These are phyloP conservation scores for Neurospora sp. DNA, from an alignment of 495 filamentous ascomycete species.

Conservation along the genomic window DNA sequence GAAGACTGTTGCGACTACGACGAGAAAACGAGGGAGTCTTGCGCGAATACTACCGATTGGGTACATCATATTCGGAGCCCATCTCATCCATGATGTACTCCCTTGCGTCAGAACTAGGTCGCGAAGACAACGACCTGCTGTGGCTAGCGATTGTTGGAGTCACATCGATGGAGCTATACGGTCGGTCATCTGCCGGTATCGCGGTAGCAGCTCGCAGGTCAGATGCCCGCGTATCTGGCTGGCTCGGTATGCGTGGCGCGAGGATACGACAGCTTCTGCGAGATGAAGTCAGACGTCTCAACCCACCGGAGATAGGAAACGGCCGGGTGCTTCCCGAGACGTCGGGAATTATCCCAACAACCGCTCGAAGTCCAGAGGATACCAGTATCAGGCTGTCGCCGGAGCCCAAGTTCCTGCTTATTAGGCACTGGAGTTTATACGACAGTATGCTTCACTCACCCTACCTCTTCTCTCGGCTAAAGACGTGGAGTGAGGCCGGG, in stretches of 20 bases:
- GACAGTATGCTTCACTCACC: constrained; percentile 98
- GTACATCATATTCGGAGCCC: constrained; percentile 87
- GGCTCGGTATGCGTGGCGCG: constrained; percentile 74
- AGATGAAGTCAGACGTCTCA: constrained; percentile 90
- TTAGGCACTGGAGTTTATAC: constrained; percentile 94
- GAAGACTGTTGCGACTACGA: constrained; percentile 61
- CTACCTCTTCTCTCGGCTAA: constrained; percentile 83
- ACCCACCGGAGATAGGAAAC: constrained; percentile 62
- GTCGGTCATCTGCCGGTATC: constrained; percentile 70
- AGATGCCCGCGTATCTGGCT: constrained; percentile 52
- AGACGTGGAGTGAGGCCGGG: constrained; percentile 88
- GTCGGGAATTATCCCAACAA: constrained; percentile 74
- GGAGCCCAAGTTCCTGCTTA: constrained; percentile 86
- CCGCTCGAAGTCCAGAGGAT: constrained; percentile 79
- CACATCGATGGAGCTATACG: constrained; percentile 82
- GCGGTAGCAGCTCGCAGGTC: constrained; percentile 52
- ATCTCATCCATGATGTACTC: constrained; percentile 91
- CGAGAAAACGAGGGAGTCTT: constrained; percentile 65
- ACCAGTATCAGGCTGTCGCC: constrained; percentile 87
- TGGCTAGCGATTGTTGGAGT: constrained; percentile 93
- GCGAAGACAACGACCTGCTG: constrained; percentile 91
- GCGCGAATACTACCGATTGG: constrained; percentile 70
- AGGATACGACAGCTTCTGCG: constrained; percentile 74
- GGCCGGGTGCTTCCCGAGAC: constrained; percentile 42
- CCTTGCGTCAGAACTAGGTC: constrained; percentile 84